A percentile compares a stretch with the other conserved stretches of the same genome.
These are phyloP conservation scores for Lipomyces mesembrius DNA, from an alignment of 805 yeast species.

Conservation along the genomic window DNA sequence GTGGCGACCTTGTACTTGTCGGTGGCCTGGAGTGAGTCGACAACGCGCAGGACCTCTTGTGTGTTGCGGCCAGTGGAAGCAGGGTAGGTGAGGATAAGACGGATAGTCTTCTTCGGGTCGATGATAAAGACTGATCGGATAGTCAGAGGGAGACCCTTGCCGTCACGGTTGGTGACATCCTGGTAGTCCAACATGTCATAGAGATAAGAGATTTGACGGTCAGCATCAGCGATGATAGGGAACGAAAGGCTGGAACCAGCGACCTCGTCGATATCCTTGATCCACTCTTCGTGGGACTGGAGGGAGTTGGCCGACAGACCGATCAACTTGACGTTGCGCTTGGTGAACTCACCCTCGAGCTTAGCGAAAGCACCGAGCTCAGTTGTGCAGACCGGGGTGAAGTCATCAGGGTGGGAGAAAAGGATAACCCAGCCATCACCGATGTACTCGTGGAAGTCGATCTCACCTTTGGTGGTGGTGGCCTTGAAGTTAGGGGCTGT, in stretches of 20 bases:
- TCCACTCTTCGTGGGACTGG: constrained; percentile 85
- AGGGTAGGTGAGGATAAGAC: constrained; percentile 87
- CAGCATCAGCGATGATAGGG: constrained; percentile 91
- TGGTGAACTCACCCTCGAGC: constrained; percentile 86
- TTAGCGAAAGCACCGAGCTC: constrained; percentile 94
- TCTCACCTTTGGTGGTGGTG: constrained; percentile 79
- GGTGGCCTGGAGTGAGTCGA: constrained; percentile 86
- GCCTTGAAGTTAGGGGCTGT: constrained; percentile 88
- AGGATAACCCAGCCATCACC: constrained; percentile 86
- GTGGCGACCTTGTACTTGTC: constrained; percentile 89
- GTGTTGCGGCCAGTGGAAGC: constrained; percentile 96
- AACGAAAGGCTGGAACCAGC: constrained; percentile 68
- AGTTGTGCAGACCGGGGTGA: constrained; percentile 96
- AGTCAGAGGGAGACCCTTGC: constrained; percentile 80
- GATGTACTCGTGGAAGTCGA: constrained; percentile 84
- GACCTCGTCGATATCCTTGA: constrained; percentile 89
- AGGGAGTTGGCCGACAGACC: constrained; percentile 89
- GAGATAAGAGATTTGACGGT: constrained; percentile 78
- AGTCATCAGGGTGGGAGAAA: constrained; percentile 95
- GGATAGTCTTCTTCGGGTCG: constrained; percentile 89
- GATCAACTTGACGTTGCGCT: constrained; percentile 85
- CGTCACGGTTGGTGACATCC: constrained; percentile 73
- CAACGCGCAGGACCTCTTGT: constrained; percentile 86
- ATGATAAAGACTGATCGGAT: constrained; percentile 92
- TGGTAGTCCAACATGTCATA: constrained; percentile 90